Evolutionary conservation across 805 yeast genomes (phyloP).

Genomic region (Kurtzmaniella fragi): DNA sequence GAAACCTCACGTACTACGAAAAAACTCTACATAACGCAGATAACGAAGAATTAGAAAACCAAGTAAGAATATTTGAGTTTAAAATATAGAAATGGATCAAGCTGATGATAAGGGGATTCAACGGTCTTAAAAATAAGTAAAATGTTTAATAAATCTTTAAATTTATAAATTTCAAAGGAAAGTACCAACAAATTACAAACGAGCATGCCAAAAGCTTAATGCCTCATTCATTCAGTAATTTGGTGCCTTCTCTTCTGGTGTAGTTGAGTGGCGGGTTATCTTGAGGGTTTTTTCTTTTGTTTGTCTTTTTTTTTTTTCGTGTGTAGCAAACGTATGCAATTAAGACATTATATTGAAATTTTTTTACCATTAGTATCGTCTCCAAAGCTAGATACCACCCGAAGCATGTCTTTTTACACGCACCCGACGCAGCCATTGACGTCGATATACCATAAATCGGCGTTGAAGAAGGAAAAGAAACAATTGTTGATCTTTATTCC

Average conservation of each 20-base stretch:
- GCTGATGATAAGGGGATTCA: neutral
- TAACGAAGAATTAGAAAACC: constrained; percentile 8
- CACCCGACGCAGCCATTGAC: constrained; percentile 20
- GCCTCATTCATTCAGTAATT: too few species aligned
- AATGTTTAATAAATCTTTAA: neutral
- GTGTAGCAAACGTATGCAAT: too few species aligned
- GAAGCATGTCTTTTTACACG: constrained; percentile 8
- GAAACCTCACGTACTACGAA: constrained; percentile 55
- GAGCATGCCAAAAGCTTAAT: too few species aligned
- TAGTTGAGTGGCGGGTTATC: too few species aligned
- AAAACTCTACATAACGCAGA: constrained; percentile 51
- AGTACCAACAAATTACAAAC: too few species aligned
- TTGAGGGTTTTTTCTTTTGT: too few species aligned
- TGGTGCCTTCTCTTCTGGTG: too few species aligned
- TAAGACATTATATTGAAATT: too few species aligned
- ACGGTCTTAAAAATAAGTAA: neutral
- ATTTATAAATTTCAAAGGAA: too few species aligned
- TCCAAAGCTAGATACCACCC: too few species aligned
- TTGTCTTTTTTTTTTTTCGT: too few species aligned
- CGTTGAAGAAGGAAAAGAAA: constrained; percentile 12
- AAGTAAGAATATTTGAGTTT: constrained; percentile 11
- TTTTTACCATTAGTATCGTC: too few species aligned
- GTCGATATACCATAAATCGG: constrained; percentile 18
- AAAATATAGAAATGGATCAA: constrained; percentile 7
- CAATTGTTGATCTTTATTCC: constrained; percentile 56